phyloP scores from a whole-genome alignment of 2,329 filamentous ascomycete genomes.

The Anthostomella pinea region DNA sequence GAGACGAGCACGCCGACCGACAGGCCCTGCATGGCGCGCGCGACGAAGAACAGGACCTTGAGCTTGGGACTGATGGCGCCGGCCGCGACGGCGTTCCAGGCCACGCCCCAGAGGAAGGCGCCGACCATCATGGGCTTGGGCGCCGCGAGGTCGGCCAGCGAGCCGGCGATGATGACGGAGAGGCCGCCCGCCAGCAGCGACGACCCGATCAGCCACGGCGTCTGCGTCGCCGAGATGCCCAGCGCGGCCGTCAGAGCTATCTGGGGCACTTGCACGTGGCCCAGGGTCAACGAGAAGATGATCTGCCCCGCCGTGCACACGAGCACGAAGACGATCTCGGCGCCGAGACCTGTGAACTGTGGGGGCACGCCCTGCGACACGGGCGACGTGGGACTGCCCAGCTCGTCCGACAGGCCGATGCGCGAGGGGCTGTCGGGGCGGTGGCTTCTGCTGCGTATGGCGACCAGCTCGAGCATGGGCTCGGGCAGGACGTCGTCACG shows the following conservation, averaged over 20 bases:
- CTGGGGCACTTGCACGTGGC: constrained; percentile 40
- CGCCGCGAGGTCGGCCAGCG: constrained; percentile 36
- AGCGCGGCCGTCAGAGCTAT: constrained; percentile 35
- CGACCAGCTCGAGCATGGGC: constrained; percentile 16
- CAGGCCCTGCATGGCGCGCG: constrained; percentile 37
- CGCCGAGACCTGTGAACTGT: constrained; percentile 37
- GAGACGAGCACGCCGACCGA: constrained; percentile 34
- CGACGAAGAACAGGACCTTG: constrained; percentile 34
- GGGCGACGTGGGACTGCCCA: constrained; percentile 8
- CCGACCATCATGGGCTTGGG: constrained; percentile 40
- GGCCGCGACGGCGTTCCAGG: constrained; percentile 37
- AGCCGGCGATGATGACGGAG: constrained; percentile 38
- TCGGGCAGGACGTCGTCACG: constrained; percentile 14
- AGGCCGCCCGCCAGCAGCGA: constrained; percentile 40
- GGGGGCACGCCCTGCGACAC: constrained; percentile 35
- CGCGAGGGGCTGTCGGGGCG: constrained; percentile 1
- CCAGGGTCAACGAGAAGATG: constrained; percentile 40
- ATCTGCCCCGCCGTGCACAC: constrained; percentile 42
- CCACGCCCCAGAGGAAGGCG: constrained; percentile 40
- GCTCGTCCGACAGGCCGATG: constrained; percentile 10
- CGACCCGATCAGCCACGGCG: constrained; percentile 42
- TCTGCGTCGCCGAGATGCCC: constrained; percentile 36
- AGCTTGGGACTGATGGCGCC: constrained; percentile 36
- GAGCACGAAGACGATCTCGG: constrained; percentile 39
- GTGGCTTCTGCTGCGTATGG: constrained; percentile 17